These are phyloP conservation scores for Penstemon newberryi DNA, from an alignment of 257 asterid species.

Conservation along the genomic window DNA sequence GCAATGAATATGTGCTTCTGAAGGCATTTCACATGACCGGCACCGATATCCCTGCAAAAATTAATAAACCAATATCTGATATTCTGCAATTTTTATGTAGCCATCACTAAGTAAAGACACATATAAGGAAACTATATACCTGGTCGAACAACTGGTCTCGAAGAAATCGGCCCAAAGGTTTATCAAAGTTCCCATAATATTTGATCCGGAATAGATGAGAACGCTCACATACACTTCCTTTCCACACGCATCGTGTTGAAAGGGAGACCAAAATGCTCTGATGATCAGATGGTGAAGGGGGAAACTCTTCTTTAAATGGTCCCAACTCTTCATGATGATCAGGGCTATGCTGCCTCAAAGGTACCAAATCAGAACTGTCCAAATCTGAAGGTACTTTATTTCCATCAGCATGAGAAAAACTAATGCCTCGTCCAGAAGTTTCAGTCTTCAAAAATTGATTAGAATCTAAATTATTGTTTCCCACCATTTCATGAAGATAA, in stretches of 20 bases:
- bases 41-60: conserved; percentile 56
- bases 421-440: conserved; percentile 32
- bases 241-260: conserved; percentile 67
- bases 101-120: conserved; percentile 11
- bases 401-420: conserved; percentile 36
- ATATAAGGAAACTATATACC: conserved; percentile 39
- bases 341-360: conserved; percentile 34
- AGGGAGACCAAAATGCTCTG: conserved; percentile 84
- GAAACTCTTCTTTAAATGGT: conserved; percentile 54
- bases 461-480: conserved; percentile 29
- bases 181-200: conserved; percentile 72
- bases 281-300: conserved; percentile 63
- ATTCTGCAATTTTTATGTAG: conserved; percentile 18
- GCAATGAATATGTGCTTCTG: conserved; percentile 76
- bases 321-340: conserved; percentile 34
- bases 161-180: conserved; percentile 72
- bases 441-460: conserved; percentile 25
- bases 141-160: conserved; percentile 65
- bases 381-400: conserved; percentile 30
- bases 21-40: conserved; percentile 67
- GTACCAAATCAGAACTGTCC: conserved; percentile 30
- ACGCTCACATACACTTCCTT: conserved; percentile 74
- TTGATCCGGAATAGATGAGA: conserved; percentile 75
- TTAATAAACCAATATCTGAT: conserved; percentile 17
- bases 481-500: conserved; percentile 27